Base-by-base conservation (phyloP, 2,329 filamentous ascomycete species). In the Curvularia sp. region DNA sequence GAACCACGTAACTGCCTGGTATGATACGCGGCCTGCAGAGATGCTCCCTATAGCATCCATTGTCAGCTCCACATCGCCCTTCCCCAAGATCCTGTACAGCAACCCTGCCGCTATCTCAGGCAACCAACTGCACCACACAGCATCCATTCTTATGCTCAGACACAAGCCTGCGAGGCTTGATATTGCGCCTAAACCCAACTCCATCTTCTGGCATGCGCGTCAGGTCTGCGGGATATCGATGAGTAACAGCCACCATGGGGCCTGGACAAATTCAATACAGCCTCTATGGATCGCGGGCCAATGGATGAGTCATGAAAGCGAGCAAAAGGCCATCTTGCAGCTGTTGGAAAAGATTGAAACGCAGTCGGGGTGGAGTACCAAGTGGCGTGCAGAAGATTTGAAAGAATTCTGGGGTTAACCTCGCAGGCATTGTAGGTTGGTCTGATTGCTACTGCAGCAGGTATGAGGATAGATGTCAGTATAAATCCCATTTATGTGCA, bases 301-400 rank as follows among this genome's bases (percentile, higher is more conserved):
- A 62, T 73, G 75, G 38, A 81, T 82, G 79, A 80, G 77, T 27
- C 80, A 81, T 60, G 71, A 61, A 2, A 79, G 67, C 36, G 81
- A 75, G 70, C 83, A 74, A 62, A 73, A 55, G 50, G 81, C 66
- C 54, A 83, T 86, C n/a, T 34, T 85, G 10, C 76, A 81, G 10
- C 71, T 83, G 13, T 66, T 83, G 42, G 79, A 78, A 15, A 74
- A 76, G 23, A 85, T 86, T 32, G 83, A 85, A 71, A 73, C 73
- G 27, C 81, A 84, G 62, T 82, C 80, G 6, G 84, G 83, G 0
- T 86, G 83, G 82, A 78, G 79, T 3, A 84, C 83, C 0, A 76
- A 77, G 57, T 86, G 83, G 83, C 71, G 83, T 41, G 80, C 78
- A 0, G 80, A 84, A 15, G 83, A 86, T 67, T 48, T 86, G 46